phyloP scores from a whole-genome alignment of 2,329 filamentous ascomycete genomes.

The Coniochaeta sp. region DNA sequence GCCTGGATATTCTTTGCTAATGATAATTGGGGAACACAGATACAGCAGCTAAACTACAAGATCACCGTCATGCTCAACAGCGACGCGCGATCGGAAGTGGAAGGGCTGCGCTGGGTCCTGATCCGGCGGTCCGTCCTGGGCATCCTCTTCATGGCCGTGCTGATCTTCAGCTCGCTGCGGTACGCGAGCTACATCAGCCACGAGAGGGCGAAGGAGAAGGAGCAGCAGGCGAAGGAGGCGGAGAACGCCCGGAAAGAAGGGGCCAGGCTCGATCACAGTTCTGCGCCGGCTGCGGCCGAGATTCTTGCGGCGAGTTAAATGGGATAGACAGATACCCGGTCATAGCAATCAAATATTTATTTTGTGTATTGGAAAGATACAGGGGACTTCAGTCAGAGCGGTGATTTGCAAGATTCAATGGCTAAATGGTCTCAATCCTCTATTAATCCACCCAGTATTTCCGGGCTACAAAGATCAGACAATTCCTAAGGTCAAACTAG shows the following conservation, averaged over 20 bases:
- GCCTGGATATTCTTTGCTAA: background rate
- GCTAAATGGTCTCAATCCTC: no score
- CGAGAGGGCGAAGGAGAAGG: conserved; percentile 38
- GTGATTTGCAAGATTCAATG: no score
- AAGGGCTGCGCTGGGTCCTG: conserved; percentile 81
- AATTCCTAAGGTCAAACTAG: no score
- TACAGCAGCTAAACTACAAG: conserved; percentile 93
- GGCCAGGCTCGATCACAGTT: conserved; percentile 37
- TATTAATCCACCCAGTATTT: no score
- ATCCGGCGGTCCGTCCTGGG: conserved; percentile 57
- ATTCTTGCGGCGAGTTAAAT: conserved; percentile 48
- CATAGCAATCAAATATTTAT: background rate
- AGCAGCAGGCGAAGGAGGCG: conserved; percentile 24
- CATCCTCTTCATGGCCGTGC: conserved; percentile 58
- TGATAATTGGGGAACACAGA: conserved; percentile 39
- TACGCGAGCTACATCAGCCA: conserved; percentile 52
- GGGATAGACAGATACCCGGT: background rate
- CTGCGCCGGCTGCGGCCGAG: conserved; percentile 45
- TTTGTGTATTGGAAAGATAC: background rate
- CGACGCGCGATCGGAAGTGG: conserved; percentile 86
- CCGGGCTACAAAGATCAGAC: no score
- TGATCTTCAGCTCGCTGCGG: conserved; percentile 52
- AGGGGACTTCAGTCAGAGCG: no score
- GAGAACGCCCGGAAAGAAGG: conserved; percentile 34
- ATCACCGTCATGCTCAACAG: conserved; percentile 87